Evolutionary conservation across 805 yeast genomes (phyloP).

Genomic region (Kuraishia floccosa): DNA sequence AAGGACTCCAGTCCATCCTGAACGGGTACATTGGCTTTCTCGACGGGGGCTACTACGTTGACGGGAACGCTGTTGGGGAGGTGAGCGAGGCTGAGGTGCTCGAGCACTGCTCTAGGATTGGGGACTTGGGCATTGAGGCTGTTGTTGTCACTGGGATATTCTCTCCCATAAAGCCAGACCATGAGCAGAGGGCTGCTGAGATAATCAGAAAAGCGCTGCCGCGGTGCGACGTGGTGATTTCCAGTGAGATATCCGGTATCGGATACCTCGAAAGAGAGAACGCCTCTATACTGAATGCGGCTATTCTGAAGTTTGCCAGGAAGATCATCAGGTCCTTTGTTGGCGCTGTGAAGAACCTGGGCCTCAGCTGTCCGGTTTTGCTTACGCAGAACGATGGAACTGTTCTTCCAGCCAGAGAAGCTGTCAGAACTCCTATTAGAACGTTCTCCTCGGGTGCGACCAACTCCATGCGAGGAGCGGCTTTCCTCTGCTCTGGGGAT

Average conservation of each 20-base stretch:
- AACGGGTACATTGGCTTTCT: conserved; percentile 22
- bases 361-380: conserved; percentile 25
- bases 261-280: conserved; percentile 36
- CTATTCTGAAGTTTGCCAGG: conserved; percentile 28
- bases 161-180: conserved; percentile 24
- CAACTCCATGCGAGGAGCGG: conserved; percentile 35
- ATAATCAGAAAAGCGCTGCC: conserved; percentile 23
- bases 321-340: conserved; percentile 26
- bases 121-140: conserved; percentile 18
- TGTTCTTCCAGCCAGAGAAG: conserved; percentile 26
- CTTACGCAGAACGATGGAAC: conserved; percentile 39
- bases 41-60: conserved; percentile 31
- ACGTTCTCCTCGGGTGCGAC: conserved; percentile 40
- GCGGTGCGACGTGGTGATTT: conserved; percentile 21
- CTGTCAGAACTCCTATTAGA: conserved; percentile 26
- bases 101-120: conserved; percentile 19
- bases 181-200: conserved; percentile 22
- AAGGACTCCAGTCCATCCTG: conserved; percentile 20
- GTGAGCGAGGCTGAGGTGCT: conserved; percentile 11
- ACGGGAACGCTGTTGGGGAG: conserved; percentile 24
- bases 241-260: conserved; percentile 29
- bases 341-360: conserved; percentile 22
- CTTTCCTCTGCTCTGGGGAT: conserved; percentile 22
- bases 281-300: conserved; percentile 33
- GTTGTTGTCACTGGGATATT: conserved; percentile 30